Evolutionary conservation across 768 basidiomycete species (phyloP).

Genomic region (Rhodosporidiobolus odoratus): DNA sequence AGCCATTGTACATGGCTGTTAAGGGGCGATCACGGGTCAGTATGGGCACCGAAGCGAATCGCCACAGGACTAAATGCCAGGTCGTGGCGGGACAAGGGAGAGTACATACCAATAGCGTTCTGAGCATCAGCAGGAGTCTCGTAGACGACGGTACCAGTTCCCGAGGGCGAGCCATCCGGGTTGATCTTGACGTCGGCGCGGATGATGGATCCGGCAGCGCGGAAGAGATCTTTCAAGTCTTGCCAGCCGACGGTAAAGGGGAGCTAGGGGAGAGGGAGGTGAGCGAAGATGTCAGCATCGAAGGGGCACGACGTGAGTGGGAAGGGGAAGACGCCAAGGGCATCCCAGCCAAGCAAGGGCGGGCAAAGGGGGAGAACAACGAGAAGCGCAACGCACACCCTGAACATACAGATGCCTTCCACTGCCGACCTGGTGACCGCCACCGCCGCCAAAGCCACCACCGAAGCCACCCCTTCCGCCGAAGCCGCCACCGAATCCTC

Average conservation of each 20-base stretch:
- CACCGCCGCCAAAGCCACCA: conserved; percentile 19
- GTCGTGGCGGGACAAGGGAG: not conserved
- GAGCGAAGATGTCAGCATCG: not conserved
- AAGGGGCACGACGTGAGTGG: no score
- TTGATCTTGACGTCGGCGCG: conserved; percentile 91
- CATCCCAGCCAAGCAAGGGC: no score
- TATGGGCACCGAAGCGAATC: no score
- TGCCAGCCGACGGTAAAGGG: conserved; percentile 99
- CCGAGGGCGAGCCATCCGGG: conserved; percentile 62
- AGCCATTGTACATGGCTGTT: conserved; percentile 90
- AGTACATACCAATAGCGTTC: conserved; percentile 75
- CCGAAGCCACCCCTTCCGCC: conserved; percentile 31
- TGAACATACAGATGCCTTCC: conserved; percentile 29
- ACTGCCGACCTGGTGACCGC: conserved; percentile 8
- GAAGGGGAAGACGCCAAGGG: no score
- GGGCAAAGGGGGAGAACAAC: conserved; percentile 23
- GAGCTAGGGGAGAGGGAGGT: conserved; percentile 53
- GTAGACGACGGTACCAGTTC: conserved; percentile 91
- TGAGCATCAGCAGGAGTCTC: conserved; percentile 83
- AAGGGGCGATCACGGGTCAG: not conserved
- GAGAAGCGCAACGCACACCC: conserved; percentile 28
- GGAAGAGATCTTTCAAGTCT: conserved; percentile 94
- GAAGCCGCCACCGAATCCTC: conserved; percentile 35
- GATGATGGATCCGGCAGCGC: conserved; percentile 88
- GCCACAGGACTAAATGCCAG: not conserved